Conservation (phyloP, 108 stramenopile species). For the Skeletonema grethae region DNA sequence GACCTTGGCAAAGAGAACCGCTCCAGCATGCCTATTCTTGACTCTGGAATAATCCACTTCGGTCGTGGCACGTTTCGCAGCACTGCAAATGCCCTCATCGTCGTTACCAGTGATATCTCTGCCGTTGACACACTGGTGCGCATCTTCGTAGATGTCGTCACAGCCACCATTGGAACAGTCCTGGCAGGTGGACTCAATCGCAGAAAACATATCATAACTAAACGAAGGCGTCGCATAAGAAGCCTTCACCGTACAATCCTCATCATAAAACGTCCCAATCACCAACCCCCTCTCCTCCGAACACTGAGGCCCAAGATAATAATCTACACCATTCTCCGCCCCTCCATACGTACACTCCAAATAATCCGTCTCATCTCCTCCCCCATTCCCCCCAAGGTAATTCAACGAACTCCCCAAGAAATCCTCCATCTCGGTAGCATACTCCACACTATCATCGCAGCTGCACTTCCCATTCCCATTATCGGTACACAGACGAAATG, state of each 20-base stretch:
- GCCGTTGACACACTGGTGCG: slow-evolving; percentile 53
- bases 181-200: slow-evolving; percentile 41
- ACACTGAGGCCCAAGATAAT: slow-evolving; percentile 60
- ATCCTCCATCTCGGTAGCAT: slow-evolving; percentile 39
- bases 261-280: slow-evolving; percentile 62
- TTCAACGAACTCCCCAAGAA: slow-evolving; percentile 35
- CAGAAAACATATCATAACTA: slow-evolving; percentile 45
- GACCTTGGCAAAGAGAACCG: slow-evolving; percentile 29
- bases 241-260: slow-evolving; percentile 63
- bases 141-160: slow-evolving; percentile 37
- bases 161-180: slow-evolving; percentile 47
- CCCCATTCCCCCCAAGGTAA: slow-evolving; percentile 16
- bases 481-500: slow-evolving; percentile 52
- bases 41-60: slow-evolving; percentile 39
- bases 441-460: slow-evolving; percentile 52
- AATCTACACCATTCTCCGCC: slow-evolving; percentile 45
- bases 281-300: slow-evolving; percentile 35
- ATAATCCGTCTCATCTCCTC: slow-evolving; percentile 49
- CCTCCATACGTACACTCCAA: slow-evolving; percentile 50
- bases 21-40: slow-evolving; percentile 31
- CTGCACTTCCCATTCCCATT: slow-evolving; percentile 8
- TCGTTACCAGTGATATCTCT: slow-evolving; percentile 39
- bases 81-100: slow-evolving; percentile 46
- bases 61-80: slow-evolving; percentile 37
- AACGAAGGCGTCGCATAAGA: slow-evolving; percentile 33